Evolutionary conservation across 169 alveolate genomes (phyloP).

Genomic region (Ichthyophthirius multifiliis): DNA sequence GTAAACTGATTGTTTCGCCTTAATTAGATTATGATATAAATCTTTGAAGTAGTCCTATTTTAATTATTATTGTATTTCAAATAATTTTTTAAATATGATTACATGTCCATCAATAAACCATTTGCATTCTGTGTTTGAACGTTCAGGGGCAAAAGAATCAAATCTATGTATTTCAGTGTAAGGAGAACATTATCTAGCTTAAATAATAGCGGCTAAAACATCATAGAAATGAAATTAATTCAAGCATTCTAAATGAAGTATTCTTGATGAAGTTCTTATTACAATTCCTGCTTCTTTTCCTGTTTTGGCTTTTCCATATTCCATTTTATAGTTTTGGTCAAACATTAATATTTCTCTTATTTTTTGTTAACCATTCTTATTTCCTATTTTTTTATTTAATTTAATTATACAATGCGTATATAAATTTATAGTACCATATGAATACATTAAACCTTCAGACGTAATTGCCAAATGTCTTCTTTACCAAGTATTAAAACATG

Average conservation of each 20-base stretch:
- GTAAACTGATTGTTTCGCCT: constrained; percentile 72
- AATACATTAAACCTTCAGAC: constrained; percentile 32
- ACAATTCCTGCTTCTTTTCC: constrained; percentile 47
- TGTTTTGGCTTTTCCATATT: constrained; percentile 28
- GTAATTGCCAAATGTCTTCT: constrained; percentile 28
- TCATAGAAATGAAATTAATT: constrained; percentile 7
- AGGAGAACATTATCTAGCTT: constrained; percentile 11
- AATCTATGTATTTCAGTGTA: constrained; percentile 23
- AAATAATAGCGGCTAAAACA: background rate
- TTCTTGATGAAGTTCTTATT: constrained; percentile 28
- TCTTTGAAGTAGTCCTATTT: constrained; percentile 63
- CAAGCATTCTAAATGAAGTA: background rate
- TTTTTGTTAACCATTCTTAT: background rate
- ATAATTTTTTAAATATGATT: background rate
- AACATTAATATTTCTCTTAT: constrained; percentile 20
- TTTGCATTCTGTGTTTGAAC: constrained; percentile 41
- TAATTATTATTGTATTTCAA: background rate
- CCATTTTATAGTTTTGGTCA: constrained; percentile 20
- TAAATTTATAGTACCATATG: background rate
- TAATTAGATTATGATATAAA: constrained; percentile 46
- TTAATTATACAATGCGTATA: background rate
- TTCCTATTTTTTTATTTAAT: background rate
- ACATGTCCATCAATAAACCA: constrained; percentile 77
- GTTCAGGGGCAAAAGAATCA: constrained; percentile 65
- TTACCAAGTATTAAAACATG: constrained; percentile 20